phyloP scores from a whole-genome alignment of 305 asterid species.

The Ilex paraguariensis region DNA sequence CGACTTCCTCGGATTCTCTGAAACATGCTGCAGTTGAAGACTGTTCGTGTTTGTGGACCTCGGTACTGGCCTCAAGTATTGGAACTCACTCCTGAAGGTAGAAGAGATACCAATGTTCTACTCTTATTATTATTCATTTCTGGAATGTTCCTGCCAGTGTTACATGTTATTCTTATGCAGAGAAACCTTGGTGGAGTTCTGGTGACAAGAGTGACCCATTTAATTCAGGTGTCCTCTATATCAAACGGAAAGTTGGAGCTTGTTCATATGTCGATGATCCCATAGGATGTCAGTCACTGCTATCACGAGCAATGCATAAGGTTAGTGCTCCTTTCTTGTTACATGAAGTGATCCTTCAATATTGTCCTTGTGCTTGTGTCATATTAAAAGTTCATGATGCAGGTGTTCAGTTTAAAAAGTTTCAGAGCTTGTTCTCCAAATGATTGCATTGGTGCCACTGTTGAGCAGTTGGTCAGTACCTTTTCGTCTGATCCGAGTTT shows the following conservation, averaged over 20 bases:
- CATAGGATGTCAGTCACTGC: constrained; percentile 86
- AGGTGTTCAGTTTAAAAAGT: constrained; percentile 76
- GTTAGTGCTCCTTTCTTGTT: constrained; percentile 28
- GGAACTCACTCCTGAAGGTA: constrained; percentile 82
- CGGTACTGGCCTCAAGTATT: constrained; percentile 97
- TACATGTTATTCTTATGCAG: constrained; percentile 38
- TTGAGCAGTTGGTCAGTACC: constrained; percentile 88
- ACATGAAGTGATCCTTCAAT: constrained; percentile 12
- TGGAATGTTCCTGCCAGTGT: constrained; percentile 17
- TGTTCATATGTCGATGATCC: constrained; percentile 97
- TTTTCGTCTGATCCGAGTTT: constrained; percentile 95
- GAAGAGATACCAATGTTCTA: constrained; percentile 10
- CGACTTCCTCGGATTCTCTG: background rate
- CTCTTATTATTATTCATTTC: constrained; percentile 8
- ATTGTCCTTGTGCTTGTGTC: constrained; percentile 14
- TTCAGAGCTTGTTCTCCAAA: constrained; percentile 36
- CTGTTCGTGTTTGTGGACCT: constrained; percentile 98
- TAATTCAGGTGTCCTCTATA: constrained; percentile 80
- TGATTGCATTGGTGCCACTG: constrained; percentile 47
- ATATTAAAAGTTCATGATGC: constrained; percentile 18
- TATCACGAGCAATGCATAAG: constrained; percentile 97
- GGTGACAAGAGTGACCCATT: constrained; percentile 82
- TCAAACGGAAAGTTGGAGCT: constrained; percentile 94
- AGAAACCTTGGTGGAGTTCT: constrained; percentile 87
- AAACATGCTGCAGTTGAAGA: constrained; percentile 57